These are phyloP conservation scores for Ilyonectria sp. DNA, from an alignment of 2,329 filamentous ascomycete species.

Conservation along the genomic window DNA sequence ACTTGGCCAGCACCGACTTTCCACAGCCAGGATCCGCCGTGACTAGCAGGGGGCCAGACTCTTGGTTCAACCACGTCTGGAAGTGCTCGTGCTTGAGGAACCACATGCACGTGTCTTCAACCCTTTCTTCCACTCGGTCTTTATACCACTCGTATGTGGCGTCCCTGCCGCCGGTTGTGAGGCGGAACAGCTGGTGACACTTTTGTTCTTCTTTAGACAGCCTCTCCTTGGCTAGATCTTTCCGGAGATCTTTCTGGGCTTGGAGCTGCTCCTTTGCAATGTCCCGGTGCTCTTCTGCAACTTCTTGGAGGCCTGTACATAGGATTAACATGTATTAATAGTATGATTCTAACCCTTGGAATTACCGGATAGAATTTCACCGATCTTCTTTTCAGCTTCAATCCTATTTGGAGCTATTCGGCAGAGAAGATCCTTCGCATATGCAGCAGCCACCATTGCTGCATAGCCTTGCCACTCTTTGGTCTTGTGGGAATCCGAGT, in stretches of 20 bases:
- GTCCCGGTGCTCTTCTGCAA: neutral
- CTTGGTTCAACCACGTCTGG: conserved; percentile 23
- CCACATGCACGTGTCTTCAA: conserved; percentile 4
- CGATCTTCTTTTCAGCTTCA: too few species aligned
- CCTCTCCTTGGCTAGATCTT: too few species aligned
- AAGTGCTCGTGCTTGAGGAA: neutral
- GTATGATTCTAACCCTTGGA: neutral
- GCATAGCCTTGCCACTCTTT: neutral
- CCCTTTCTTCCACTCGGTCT: conserved; percentile 1
- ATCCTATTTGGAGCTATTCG: too few species aligned
- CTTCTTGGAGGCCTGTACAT: neutral
- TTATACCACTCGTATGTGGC: too few species aligned
- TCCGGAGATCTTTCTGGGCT: too few species aligned
- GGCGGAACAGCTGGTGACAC: too few species aligned
- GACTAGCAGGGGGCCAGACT: conserved; percentile 34
- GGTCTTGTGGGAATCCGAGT: neutral
- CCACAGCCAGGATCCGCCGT: too few species aligned
- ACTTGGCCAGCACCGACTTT: too few species aligned
- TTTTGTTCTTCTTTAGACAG: too few species aligned
- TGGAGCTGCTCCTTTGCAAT: neutral
- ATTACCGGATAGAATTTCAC: neutral
- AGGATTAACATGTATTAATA: neutral
- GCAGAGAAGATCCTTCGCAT: too few species aligned
- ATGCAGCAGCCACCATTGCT: too few species aligned
- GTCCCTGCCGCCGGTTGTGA: too few species aligned